Evolutionary conservation across 2,329 filamentous ascomycete species (phyloP).

Genomic region (Curvularia spicifera): DNA sequence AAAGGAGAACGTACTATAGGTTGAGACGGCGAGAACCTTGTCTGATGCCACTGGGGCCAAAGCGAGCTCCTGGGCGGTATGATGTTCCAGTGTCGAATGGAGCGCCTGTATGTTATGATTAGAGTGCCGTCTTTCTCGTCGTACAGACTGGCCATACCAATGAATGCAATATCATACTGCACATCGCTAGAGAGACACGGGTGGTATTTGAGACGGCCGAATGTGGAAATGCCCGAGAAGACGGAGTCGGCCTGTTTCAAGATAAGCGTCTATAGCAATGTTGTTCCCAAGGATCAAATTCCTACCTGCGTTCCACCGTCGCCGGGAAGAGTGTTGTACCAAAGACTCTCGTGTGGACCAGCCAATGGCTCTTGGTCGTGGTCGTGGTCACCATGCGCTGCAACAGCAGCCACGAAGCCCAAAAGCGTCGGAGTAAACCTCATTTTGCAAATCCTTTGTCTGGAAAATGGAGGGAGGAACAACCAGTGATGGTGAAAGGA

Average conservation of each 20-base stretch:
- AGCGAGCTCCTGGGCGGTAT: conserved; percentile 82
- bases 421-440: conserved; percentile 36
- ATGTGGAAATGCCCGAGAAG: conserved; percentile 87
- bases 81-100: conserved; percentile 88
- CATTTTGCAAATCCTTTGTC: conserved; percentile 27
- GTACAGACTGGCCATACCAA: conserved; percentile 60
- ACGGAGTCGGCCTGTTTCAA: conserved; percentile 75
- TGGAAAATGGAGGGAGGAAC: conserved; percentile 4
- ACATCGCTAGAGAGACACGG: conserved; percentile 76
- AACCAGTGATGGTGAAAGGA: conserved; percentile 7
- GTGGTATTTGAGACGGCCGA: conserved; percentile 78
- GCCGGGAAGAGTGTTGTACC: conserved; percentile 83
- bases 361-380: conserved; percentile 65
- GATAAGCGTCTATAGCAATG: conserved; percentile 21
- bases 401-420: conserved; percentile 57
- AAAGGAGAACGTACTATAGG: conserved; percentile 71
- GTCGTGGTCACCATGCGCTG: conserved; percentile 65
- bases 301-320: conserved; percentile 81
- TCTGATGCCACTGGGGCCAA: conserved; percentile 82
- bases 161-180: conserved; percentile 84
- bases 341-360: conserved; percentile 75
- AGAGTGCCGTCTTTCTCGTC: conserved; percentile 8
- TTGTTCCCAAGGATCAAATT: not conserved
- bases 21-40: conserved; percentile 86
- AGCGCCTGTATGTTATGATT: conserved; percentile 60